A percentile compares a stretch with the other conserved stretches of the same genome.
These are phyloP conservation scores for Ustilago esculenta DNA, from an alignment of 1,284 basidiomycete species.

Conservation along the genomic window DNA sequence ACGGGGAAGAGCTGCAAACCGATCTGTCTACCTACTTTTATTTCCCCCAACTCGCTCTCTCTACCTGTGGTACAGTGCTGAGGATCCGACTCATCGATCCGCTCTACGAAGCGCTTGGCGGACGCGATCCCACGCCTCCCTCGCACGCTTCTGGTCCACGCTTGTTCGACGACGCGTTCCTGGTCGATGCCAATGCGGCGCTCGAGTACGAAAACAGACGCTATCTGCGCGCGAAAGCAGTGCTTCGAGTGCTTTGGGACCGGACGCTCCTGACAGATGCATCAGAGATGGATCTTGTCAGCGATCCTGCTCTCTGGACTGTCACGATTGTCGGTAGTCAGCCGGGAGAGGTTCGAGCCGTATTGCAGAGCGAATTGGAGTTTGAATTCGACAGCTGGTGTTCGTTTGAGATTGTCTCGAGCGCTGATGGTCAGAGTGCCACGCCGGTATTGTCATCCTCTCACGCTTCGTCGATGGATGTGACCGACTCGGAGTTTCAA, in stretches of 20 bases:
- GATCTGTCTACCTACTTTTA: constrained; percentile 22
- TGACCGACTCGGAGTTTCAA: too few relatives aligned
- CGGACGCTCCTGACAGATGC: neutral
- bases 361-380: neutral
- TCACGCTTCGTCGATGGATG: too few relatives aligned
- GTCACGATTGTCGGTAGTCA: neutral
- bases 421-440: too few relatives aligned
- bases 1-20: neutral
- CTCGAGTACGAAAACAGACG: constrained; percentile 32
- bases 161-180: constrained; percentile 27
- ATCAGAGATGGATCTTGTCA: constrained; percentile 9
- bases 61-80: neutral
- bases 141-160: neutral
- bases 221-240: constrained; percentile 22
- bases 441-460: too few relatives aligned
- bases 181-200: constrained; percentile 15
- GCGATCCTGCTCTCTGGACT: constrained; percentile 11
- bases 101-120: constrained; percentile 19
- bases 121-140: constrained; percentile 8
- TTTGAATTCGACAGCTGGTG: constrained; percentile 12
- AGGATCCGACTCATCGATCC: constrained; percentile 32
- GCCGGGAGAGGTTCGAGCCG: neutral
- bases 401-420: too few relatives aligned
- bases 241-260: constrained; percentile 26
- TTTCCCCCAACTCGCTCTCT: constrained; percentile 8